phyloP scores from a whole-genome alignment of 805 yeast species.

The Candida succiphila region DNA sequence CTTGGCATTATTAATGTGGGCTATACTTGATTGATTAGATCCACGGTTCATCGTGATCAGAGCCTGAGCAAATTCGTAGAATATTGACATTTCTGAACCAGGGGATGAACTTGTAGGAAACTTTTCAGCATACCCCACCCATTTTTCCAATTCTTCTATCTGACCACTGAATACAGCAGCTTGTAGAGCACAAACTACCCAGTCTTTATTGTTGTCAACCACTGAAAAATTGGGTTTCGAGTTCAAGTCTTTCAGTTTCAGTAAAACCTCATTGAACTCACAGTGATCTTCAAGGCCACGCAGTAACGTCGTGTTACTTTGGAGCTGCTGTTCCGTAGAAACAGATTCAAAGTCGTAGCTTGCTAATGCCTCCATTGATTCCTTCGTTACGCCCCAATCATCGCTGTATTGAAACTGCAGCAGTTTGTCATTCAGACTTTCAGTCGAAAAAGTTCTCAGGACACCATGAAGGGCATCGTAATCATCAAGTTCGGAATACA shows the following conservation, averaged over 20 bases:
- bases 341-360: slow-evolving; percentile 18
- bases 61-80: slow-evolving; percentile 58
- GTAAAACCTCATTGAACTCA: slow-evolving; percentile 54
- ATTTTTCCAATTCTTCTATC: slow-evolving; percentile 34
- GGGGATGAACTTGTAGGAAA: slow-evolving; percentile 24
- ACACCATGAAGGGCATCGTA: slow-evolving; percentile 86
- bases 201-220: slow-evolving; percentile 34
- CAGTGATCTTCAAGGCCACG: slow-evolving; percentile 71
- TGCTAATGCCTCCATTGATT: slow-evolving; percentile 66
- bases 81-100: slow-evolving; percentile 45
- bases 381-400: slow-evolving; percentile 81
- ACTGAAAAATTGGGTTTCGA: slow-evolving; percentile 7
- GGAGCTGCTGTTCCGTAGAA: slow-evolving; percentile 11
- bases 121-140: slow-evolving; percentile 47
- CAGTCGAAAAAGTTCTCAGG: slow-evolving; percentile 59
- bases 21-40: slow-evolving; percentile 24
- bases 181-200: slow-evolving; percentile 62
- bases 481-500: slow-evolving; percentile 84
- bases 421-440: slow-evolving; percentile 64
- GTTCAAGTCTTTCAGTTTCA: slow-evolving; percentile 31
- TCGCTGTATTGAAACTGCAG: slow-evolving; percentile 76
- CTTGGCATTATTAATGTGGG: slow-evolving; percentile 41
- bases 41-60: slow-evolving; percentile 31
- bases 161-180: slow-evolving; percentile 65
- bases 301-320: slow-evolving; percentile 46